Base-by-base conservation (phyloP, 106 monocot genomes). In the Amphibolis antarctica region DNA sequence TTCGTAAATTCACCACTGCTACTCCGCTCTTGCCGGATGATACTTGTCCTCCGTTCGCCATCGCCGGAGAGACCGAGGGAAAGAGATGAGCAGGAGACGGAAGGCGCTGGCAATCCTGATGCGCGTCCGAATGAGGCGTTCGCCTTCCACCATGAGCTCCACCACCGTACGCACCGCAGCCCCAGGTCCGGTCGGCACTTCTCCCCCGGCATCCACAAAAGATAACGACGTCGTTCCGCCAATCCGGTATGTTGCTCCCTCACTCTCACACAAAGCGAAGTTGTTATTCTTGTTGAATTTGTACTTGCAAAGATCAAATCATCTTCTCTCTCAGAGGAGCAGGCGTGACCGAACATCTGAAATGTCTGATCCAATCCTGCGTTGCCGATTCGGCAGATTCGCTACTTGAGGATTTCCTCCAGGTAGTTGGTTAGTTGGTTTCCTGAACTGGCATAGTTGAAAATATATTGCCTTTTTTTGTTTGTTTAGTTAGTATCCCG, bases 81-180 rank as follows among this genome's bases (percentile, higher is more conserved):
- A 13, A 21, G 63, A 63, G 25, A 66, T 66, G 66, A 53, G 30
- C 66, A 18, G 66, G 50, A 50, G 66, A 15, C 76, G 67, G 45
- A 88, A 81, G 53, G 65, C 67, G 5, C 67, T 88, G 20, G 74
- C 74, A 28, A 58, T 81, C 42, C 65, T 88, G 21, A 76, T 88
- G 88, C 66, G 83, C 56, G 63, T 79, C 19, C 69, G 84, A 48
- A 81, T 88, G 81, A 20, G 67, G 20, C 26, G 46, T 4, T 13
- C 78, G 24, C 45, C 14, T 56, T 56, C 27, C 44, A 31, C 29
- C 29, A 7, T 22, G 69, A 10, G 17, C 42, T 47, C 73, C 53
- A 42, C 65, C 45, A 27, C 46, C 55, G 12, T 18, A 26, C 5
- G 15, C 9, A 18, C 14, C 28, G 6, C 28, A 12, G 10, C 57